Evolutionary conservation across 169 alveolate species (phyloP), one percentile per base, ranked within the genome.

Genomic region (Eimeria maxima): DNA sequence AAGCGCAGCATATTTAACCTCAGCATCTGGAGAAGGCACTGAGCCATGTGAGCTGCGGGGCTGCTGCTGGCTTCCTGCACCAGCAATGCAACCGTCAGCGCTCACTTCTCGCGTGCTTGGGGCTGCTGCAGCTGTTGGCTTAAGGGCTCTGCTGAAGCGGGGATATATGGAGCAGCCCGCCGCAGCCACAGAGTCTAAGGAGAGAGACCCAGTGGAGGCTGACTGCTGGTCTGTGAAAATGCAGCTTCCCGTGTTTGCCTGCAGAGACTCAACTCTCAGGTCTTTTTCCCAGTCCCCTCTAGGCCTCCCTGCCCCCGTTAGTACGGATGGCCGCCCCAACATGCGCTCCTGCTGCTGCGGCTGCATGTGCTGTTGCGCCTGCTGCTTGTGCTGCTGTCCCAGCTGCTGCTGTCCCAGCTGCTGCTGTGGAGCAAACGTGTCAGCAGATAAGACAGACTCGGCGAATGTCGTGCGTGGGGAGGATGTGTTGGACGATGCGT

Each of bases 391-490:
- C 86, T 42, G 60, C 86, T 11, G 63, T 33, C 18, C 42, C 14
- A 7, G 86, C 86, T 42, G 86, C 86, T 42, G 60, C 86, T 11
- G 63, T 33, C 18, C 42, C 14, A 7, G 86, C 86, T 42, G 86
- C 60, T 74, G 63, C 29, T 44, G 63, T 16, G 14, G 11, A 76
- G 88, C 24, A 5, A 27, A 47, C n/a, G 65, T n/a, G 42, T n/a
- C 88, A 44, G 88, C 88, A 45, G 88, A 76, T 45, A 10, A 10
- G 22, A 45, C 11, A 22, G 65, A 76, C 63, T 45, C 67, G 27
- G 44, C 29, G 65, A 47, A 22, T 10, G 88, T n/a, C 33, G 88
- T 45, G 67, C 24, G 88, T 47, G 57, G 88, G 65, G 88, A 76
- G 65, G 88, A 45, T 20, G 18, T 1, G 42, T 45, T 45, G n/a